Percentiles rank a stretch among this genome's conserved stretches.
These are phyloP conservation scores for Colletotrichum karsti DNA, from an alignment of 2,329 filamentous ascomycete species.

Conservation along the genomic window DNA sequence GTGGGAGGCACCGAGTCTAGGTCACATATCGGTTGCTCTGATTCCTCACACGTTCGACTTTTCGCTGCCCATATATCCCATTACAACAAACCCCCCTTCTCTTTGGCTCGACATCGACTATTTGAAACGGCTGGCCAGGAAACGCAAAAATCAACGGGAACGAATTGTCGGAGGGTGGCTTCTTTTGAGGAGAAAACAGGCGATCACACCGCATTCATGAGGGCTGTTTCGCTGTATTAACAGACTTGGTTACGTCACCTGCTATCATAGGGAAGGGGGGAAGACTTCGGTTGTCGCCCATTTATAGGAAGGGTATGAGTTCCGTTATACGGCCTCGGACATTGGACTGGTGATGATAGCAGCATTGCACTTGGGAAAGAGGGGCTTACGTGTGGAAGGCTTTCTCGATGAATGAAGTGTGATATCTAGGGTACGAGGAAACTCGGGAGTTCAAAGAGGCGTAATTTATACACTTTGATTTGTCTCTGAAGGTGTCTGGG, in stretches of 20 bases:
- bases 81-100: neutral
- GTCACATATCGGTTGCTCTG: slow-evolving; percentile 3
- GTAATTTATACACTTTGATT: slow-evolving; percentile 28
- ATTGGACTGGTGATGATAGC: slow-evolving; percentile 15
- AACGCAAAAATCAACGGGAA: slow-evolving; percentile 10
- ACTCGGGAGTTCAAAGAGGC: slow-evolving; percentile 29
- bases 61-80: slow-evolving; percentile 17
- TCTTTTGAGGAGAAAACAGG: slow-evolving; percentile 14
- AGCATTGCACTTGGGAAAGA: neutral
- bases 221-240: slow-evolving; percentile 38
- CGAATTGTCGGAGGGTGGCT: slow-evolving; percentile 7
- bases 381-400: slow-evolving; percentile 2
- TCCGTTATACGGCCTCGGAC: slow-evolving; percentile 6
- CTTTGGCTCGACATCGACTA: neutral
- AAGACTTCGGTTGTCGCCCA: neutral
- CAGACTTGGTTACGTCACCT: slow-evolving; percentile 39
- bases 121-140: slow-evolving; percentile 1
- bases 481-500: too few species aligned
- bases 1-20: slow-evolving; percentile 2
- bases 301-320: slow-evolving; percentile 1
- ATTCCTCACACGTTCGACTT: slow-evolving; percentile 16
- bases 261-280: slow-evolving; percentile 21
- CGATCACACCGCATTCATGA: slow-evolving; percentile 25
- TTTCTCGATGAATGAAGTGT: slow-evolving; percentile 18
- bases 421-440: slow-evolving; percentile 29